Evolutionary conservation across 208 protist genomes (phyloP).

Genomic region (Leishmania martiniquensis): DNA sequence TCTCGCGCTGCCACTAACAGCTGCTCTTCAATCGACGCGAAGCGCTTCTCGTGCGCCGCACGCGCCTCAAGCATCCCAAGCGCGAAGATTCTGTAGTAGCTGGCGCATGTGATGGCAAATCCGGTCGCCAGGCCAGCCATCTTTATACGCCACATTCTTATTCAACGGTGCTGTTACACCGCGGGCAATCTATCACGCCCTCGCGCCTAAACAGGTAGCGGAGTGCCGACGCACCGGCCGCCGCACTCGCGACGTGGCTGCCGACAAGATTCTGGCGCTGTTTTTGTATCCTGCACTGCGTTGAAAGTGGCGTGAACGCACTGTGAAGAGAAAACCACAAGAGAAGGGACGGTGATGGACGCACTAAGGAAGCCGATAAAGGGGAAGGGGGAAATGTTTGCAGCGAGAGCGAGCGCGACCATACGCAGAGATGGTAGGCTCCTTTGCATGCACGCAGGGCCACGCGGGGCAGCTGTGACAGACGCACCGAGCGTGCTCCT

Average conservation of each 20-base stretch:
- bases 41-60: slow-evolving; percentile 30
- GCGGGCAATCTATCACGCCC: background rate
- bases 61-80: slow-evolving; percentile 52
- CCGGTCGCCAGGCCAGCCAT: slow-evolving; percentile 51
- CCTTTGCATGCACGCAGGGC: background rate
- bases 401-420: background rate
- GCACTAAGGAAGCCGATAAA: background rate
- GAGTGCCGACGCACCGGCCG: background rate
- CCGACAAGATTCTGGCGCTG: background rate
- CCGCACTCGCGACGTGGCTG: background rate
- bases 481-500: background rate
- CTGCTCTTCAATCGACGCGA: slow-evolving; percentile 38
- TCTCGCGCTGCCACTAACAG: slow-evolving; percentile 27
- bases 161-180: too few species aligned
- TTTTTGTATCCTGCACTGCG: background rate
- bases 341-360: background rate
- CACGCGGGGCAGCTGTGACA: background rate
- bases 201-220: background rate
- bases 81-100: slow-evolving; percentile 62
- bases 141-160: slow-evolving; percentile 55
- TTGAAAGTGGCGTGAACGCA: background rate
- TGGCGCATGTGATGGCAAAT: slow-evolving; percentile 34
- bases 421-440: background rate
- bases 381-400: background rate
- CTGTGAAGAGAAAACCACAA: background rate